Percentiles rank a stretch among this genome's conserved stretches.
These are phyloP conservation scores for Solanum sitiens DNA, from an alignment of 257 asterid genomes.

Conservation along the genomic window DNA sequence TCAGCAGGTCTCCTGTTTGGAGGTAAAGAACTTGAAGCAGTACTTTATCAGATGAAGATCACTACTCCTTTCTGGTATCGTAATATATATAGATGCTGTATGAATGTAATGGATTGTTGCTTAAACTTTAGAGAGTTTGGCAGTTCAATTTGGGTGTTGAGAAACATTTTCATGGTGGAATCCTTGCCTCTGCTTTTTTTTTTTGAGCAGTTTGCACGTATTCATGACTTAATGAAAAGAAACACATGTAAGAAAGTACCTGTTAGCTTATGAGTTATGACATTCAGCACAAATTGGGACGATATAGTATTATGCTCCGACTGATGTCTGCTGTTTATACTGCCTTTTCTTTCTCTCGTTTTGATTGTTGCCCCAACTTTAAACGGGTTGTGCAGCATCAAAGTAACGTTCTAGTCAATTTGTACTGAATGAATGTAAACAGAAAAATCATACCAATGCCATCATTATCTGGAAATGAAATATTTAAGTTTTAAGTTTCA, in stretches of 20 bases:
- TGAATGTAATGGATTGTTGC: background rate
- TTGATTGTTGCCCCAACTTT: background rate
- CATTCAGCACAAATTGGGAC: background rate
- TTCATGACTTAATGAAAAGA: background rate
- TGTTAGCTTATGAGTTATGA: background rate
- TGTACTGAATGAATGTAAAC: background rate
- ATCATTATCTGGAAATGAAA: background rate
- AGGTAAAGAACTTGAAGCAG: constrained; percentile 29
- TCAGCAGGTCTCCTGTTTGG: constrained; percentile 50
- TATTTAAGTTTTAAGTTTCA: background rate
- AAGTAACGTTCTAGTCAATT: background rate
- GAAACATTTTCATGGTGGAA: background rate
- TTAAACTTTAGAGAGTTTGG: background rate
- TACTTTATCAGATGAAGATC: background rate
- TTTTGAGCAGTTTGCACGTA: background rate
- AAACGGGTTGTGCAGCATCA: background rate
- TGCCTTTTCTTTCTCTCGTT: background rate
- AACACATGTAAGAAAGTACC: background rate
- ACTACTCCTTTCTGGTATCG: background rate
- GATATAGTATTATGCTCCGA: background rate
- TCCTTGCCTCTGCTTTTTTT: background rate
- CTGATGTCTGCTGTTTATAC: background rate
- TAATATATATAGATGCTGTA: background rate
- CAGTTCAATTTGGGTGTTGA: background rate
- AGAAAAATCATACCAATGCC: background rate